phyloP scores from a whole-genome alignment of 1,284 basidiomycete species.

The Malassezia restricta region DNA sequence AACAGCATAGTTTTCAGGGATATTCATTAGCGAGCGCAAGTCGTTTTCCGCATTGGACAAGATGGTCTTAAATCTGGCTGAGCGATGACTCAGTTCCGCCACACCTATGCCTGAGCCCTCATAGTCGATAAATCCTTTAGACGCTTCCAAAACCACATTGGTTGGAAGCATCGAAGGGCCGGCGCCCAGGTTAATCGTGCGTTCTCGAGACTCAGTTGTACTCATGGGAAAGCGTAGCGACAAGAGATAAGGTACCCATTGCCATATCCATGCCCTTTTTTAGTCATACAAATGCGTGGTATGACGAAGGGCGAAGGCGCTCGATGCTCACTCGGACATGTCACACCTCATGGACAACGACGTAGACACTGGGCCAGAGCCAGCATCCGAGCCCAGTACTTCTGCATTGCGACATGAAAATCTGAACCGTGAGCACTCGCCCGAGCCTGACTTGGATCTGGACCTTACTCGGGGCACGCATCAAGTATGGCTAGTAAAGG shows the following conservation, averaged over 20 bases:
- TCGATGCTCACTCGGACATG: slow-evolving; percentile 10
- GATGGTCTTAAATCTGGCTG: slow-evolving; percentile 34
- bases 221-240: neutral
- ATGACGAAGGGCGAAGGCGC: neutral
- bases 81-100: slow-evolving; percentile 43
- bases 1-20: slow-evolving; percentile 36
- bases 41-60: slow-evolving; percentile 38
- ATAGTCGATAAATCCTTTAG: slow-evolving; percentile 40
- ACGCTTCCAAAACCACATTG: slow-evolving; percentile 35
- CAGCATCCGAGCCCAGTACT: slow-evolving; percentile 10
- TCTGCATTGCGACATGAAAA: slow-evolving; percentile 1
- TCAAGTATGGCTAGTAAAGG: slow-evolving; percentile 46
- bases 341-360: slow-evolving; percentile 25
- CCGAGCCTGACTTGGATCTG: slow-evolving; percentile 43
- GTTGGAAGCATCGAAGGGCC: slow-evolving; percentile 42
- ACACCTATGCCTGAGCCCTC: slow-evolving; percentile 39
- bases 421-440: slow-evolving; percentile 17
- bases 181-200: slow-evolving; percentile 43
- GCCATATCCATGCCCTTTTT: neutral
- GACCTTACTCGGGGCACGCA: slow-evolving; percentile 25
- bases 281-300: neutral
- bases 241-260: neutral
- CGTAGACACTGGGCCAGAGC: slow-evolving; percentile 22
- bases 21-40: slow-evolving; percentile 28
- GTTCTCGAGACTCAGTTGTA: slow-evolving; percentile 15